Base-by-base conservation (phyloP, 169 alveolate species). In the Plasmodium fragile region DNA sequence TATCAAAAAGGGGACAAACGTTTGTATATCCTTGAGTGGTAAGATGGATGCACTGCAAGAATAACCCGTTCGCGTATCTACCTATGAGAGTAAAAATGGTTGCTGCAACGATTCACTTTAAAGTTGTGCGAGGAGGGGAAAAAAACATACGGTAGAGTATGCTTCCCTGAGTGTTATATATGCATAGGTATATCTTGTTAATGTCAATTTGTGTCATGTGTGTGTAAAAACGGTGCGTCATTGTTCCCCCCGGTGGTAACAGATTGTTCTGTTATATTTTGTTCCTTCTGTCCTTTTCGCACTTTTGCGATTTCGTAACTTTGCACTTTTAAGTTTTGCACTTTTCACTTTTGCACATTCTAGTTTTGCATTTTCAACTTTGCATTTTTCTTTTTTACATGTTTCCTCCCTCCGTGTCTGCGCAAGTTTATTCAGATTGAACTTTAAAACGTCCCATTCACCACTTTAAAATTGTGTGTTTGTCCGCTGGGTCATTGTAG, bases 341-440 rank as follows among this genome's bases (percentile, higher is more conserved):
- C 22, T 49, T 49, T 49, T 11, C 59, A 6, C 16, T 79, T 36
- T 34, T 79, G 25, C 18, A 22, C 18, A 43, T 36, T 36, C 41
- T 30, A 52, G n/a, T n/a, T 80, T 25, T 49, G 49, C 32, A 28
- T 32, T 16, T 32, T 78, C 53, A 16, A 32, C 32, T 39, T 32
- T 3, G 16, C 41, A 52, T 80, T 80, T 80, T 49, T 49, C 59
- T 49, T 49, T 49, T 49, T 49, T 16, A 49, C 59, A 52, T 45
- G 7, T 72, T 78, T 78, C 43, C 25, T 3, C 16, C 30, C 28
- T 41, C 53, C 55, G 43, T 78, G 83, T 78, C 80, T 81, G 53
- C 25, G 65, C 73, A 25, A 16, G 41, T 41, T 81, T 81, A 55
- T 59, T 69, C 70, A 30, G 90, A 81, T 52, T 52, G 28, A 32